Conservation (phyloP, 1,284 basidiomycete species). For the Puccinia polysora region DNA sequence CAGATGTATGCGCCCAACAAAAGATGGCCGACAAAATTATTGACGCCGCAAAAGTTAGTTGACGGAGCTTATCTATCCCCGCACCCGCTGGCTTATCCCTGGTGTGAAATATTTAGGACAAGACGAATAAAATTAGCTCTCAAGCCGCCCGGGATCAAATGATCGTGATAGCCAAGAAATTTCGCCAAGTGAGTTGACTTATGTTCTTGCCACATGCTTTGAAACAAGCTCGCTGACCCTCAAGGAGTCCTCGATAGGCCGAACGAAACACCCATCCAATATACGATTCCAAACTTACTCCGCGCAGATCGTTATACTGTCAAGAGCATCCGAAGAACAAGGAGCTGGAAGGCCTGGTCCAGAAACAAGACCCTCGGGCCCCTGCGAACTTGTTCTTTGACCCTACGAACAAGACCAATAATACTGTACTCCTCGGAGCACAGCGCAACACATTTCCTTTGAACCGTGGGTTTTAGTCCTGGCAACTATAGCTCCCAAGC, state of each 20-base stretch:
- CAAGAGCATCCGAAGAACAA: conserved; percentile 4
- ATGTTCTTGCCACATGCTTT: not conserved
- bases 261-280: conserved; percentile 14
- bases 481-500: not conserved
- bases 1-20: conserved; percentile 31
- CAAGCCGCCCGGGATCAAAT: conserved; percentile 9
- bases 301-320: conserved; percentile 38
- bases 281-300: not conserved
- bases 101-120: not conserved
- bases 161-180: conserved; percentile 11
- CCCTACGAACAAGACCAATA: conserved; percentile 10
- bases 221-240: not conserved
- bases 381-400: conserved; percentile 27
- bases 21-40: conserved; percentile 34
- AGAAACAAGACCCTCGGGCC: conserved; percentile 30
- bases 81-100: not conserved
- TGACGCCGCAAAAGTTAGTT: conserved; percentile 29
- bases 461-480: conserved; percentile 1
- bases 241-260: conserved; percentile 9
- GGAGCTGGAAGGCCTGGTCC: conserved; percentile 19
- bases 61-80: not conserved
- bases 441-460: conserved; percentile 32
- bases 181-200: conserved; percentile 10
- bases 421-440: conserved; percentile 14
- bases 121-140: not conserved